Evolutionary conservation across 352 stramenopile species (phyloP).

Genomic region (Plasmopara muralis): DNA sequence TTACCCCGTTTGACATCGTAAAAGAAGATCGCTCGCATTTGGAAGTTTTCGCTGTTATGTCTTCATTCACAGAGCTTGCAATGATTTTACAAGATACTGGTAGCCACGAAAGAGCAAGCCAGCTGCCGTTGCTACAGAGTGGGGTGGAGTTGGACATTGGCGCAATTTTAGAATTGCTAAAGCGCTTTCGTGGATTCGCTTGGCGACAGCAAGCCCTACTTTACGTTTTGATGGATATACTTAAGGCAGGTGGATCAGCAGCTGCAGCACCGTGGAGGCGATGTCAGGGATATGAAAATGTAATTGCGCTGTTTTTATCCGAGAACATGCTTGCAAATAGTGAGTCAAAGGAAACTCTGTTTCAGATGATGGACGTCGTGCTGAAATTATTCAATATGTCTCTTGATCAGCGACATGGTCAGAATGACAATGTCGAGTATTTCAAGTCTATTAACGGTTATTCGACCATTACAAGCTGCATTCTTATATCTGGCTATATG

Average conservation of each 20-base stretch:
- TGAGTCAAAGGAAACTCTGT: slow-evolving; percentile 16
- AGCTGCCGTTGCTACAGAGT: slow-evolving; percentile 24
- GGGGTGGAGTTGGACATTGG: slow-evolving; percentile 57
- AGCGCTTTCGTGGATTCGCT: slow-evolving; percentile 26
- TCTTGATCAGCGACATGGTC: slow-evolving; percentile 28
- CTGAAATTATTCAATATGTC: slow-evolving; percentile 42
- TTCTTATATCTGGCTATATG: slow-evolving; percentile 47
- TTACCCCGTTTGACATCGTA: slow-evolving; percentile 9
- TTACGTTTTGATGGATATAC: slow-evolving; percentile 37
- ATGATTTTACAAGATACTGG: slow-evolving; percentile 6
- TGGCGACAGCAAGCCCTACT: slow-evolving; percentile 39
- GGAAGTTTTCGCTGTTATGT: slow-evolving; percentile 27
- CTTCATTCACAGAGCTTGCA: slow-evolving; percentile 36
- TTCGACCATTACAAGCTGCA: slow-evolving; percentile 45
- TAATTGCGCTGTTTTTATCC: slow-evolving; percentile 56
- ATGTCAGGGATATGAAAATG: slow-evolving; percentile 53
- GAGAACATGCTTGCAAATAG: slow-evolving; percentile 24
- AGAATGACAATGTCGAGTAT: slow-evolving; percentile 27
- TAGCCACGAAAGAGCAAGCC: slow-evolving; percentile 1
- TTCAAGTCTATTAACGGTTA: slow-evolving; percentile 42
- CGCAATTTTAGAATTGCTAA: slow-evolving; percentile 45
- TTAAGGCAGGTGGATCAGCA: slow-evolving; percentile 27
- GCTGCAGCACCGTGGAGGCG: slow-evolving; percentile 39
- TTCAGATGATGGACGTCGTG: slow-evolving; percentile 46
- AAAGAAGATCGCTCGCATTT: slow-evolving; percentile 10